Percentiles rank a stretch among this genome's conserved stretches.
Conservation (phyloP, 1,139 yeast genomes). For the Debaryomyces subglobosus region DNA sequence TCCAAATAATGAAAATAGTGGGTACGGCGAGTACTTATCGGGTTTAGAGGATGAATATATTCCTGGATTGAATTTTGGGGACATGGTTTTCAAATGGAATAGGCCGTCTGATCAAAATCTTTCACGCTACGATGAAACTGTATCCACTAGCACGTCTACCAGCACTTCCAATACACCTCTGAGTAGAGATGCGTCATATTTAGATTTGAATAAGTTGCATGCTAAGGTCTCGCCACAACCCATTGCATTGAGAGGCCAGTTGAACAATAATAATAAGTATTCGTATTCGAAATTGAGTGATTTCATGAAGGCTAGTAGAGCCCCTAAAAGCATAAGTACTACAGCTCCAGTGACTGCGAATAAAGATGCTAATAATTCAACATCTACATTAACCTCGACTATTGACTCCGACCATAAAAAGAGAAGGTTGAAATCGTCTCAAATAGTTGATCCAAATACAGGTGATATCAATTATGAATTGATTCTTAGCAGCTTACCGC, state of each 20-base stretch:
- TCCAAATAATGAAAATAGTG: constrained; percentile 23
- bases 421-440: constrained; percentile 25
- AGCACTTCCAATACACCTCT: constrained; percentile 24
- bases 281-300: constrained; percentile 32
- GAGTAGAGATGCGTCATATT: constrained; percentile 40
- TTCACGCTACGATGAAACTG: constrained; percentile 14
- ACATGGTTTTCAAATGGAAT: constrained; percentile 45
- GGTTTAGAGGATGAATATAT: constrained; percentile 76
- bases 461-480: constrained; percentile 41
- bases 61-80: constrained; percentile 62
- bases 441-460: constrained; percentile 24
- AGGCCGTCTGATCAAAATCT: constrained; percentile 22
- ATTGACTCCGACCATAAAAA: constrained; percentile 15
- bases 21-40: constrained; percentile 15
- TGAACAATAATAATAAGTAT: constrained; percentile 16
- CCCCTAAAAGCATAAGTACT: constrained; percentile 11
- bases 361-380: constrained; percentile 9
- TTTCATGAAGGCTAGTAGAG: constrained; percentile 30
- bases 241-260: constrained; percentile 22
- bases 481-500: constrained; percentile 53
- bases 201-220: constrained; percentile 48
- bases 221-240: constrained; percentile 53
- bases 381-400: constrained; percentile 12
- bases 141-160: constrained; percentile 16
- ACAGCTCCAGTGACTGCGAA: constrained; percentile 11